Conservation (phyloP, 2,329 filamentous ascomycete species). For the Nigrospora oryzae region DNA sequence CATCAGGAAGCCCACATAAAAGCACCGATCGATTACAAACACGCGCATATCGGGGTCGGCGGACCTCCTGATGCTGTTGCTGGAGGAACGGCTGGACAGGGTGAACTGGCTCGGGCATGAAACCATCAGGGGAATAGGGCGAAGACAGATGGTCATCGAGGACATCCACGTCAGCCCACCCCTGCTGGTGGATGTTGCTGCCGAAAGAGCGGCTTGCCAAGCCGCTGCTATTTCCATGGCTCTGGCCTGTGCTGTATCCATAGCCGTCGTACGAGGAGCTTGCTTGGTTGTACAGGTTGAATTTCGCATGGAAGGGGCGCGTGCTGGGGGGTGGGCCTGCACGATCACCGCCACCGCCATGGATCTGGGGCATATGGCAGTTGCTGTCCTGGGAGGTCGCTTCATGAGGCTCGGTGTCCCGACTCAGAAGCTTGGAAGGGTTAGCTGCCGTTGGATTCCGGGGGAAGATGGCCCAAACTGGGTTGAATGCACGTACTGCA, state of each 20-base stretch:
- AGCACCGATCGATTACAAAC: conserved; percentile 48
- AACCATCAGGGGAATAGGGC: conserved; percentile 11
- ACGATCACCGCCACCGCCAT: too few species aligned
- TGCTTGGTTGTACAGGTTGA: too few species aligned
- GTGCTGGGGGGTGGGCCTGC: too few species aligned
- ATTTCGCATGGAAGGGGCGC: too few species aligned
- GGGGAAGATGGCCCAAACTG: background rate
- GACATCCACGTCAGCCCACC: conserved; percentile 11
- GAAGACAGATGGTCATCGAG: conserved; percentile 10
- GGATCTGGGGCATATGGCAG: too few species aligned
- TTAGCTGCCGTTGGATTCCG: conserved; percentile 10
- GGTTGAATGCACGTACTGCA: conserved; percentile 24
- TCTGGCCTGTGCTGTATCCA: too few species aligned
- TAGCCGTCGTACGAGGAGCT: background rate
- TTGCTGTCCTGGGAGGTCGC: too few species aligned
- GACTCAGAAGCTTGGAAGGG: conserved; percentile 9
- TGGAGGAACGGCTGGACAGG: background rate
- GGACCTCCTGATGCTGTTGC: background rate
- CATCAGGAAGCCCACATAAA: conserved; percentile 53
- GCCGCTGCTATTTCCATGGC: background rate
- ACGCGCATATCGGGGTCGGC: conserved; percentile 23
- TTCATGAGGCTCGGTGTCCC: background rate
- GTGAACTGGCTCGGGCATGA: conserved; percentile 6
- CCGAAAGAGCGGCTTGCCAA: background rate
- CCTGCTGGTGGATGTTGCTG: conserved; percentile 3